Conservation (phyloP, 1,284 basidiomycete genomes). For the Trichosporon faecale region DNA sequence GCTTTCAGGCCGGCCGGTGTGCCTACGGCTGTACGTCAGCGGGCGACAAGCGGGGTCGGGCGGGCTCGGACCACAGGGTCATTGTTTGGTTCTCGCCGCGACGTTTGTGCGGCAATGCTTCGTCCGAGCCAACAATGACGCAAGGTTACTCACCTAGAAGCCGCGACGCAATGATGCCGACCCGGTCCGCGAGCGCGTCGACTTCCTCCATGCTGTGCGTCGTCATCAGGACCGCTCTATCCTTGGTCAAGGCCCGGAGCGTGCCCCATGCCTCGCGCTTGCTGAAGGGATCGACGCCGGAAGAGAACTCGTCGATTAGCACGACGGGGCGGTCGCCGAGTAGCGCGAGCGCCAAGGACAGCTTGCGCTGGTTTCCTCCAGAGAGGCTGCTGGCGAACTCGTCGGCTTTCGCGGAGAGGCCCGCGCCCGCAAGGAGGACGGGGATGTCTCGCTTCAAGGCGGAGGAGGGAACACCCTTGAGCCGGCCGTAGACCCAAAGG, state of each 20-base stretch:
- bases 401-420: constrained; percentile 63
- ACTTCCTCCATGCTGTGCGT: constrained; percentile 80
- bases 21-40: constrained; percentile 59
- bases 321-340: constrained; percentile 77
- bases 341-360: constrained; percentile 74
- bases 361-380: constrained; percentile 75
- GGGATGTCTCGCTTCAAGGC: constrained; percentile 61
- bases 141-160: constrained; percentile 58
- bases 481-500: constrained; percentile 54
- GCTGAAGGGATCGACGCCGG: constrained; percentile 76
- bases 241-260: constrained; percentile 58
- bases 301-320: constrained; percentile 78
- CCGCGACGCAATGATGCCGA: constrained; percentile 66
- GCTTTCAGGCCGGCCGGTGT: constrained; percentile 63
- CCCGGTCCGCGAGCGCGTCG: constrained; percentile 67
- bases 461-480: constrained; percentile 61
- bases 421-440: constrained; percentile 61
- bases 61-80: not conserved
- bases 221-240: constrained; percentile 47
- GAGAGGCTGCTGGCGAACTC: constrained; percentile 68
- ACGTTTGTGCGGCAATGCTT: no score
- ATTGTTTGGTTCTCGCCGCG: no score
- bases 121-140: not conserved
- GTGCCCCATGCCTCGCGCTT: constrained; percentile 73
- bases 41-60: not conserved